Base-by-base conservation (phyloP, 805 yeast species). In the Sugiyamaella americana region DNA sequence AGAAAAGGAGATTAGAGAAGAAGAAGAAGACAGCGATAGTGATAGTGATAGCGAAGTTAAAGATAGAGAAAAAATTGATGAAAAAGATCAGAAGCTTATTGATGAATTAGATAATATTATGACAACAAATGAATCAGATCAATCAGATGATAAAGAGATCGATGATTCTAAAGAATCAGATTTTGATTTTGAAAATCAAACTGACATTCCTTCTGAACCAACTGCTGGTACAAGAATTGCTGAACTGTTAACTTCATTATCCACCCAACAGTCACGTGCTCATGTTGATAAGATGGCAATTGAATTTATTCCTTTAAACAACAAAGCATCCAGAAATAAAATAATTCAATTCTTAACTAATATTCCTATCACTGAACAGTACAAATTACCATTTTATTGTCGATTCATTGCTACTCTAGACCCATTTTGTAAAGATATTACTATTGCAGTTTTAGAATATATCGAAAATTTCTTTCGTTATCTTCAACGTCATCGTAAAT, bases 261-360 rank as follows among this genome's bases (percentile, higher is more conserved):
- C 44, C 3, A 47, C 43, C 4, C 52, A 50, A 6, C 43, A 53
- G 1, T 52, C 60, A 8, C 50, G 57, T 8, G 64, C 60, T 2
- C 29, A 38, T 5, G 58, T 59, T 17, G 69, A 71, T 22, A 53
- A 53, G 18, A 40, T 57, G 5, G 66, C 69, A 2, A 26, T 59
- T 13, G 67, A 64, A 22, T 65, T 56, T 48, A 53, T 60, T 8
- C 44, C 63, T 5, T 63, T 87, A 20, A 76, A 82, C 58, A 85
- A 84, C 57, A 86, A 82, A 60, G 88, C 93, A 0, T 79, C 94
- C 0, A 74, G 72, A 41, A 75, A 78, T 52, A 69, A 87, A 53
- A 58, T 88, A 5, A 57, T 77, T 41, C 75, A 73, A 44, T 78
- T 78, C 57, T 74, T 86, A 46, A 64, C 40, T 62, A 68, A 39